phyloP scores from a whole-genome alignment of 805 yeast genomes.

The Wickerhamomyces queroliae region DNA sequence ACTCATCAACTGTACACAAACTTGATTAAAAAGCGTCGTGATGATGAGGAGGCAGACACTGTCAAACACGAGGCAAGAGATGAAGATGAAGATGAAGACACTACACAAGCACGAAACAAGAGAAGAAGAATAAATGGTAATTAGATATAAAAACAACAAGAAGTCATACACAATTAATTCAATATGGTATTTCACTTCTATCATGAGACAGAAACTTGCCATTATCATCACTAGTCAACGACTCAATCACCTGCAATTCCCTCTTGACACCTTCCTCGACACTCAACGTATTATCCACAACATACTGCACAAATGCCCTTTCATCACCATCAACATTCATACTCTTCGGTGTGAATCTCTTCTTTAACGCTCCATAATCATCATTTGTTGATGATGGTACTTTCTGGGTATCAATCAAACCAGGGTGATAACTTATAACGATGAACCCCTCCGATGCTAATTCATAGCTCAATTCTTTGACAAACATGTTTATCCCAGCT shows the following conservation, averaged over 20 bases:
- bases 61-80: neutral
- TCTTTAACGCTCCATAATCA: slow-evolving; percentile 4
- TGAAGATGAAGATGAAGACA: slow-evolving; percentile 2
- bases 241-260: slow-evolving; percentile 12
- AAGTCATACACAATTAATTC: neutral
- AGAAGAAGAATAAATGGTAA: neutral
- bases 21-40: too few species aligned
- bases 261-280: slow-evolving; percentile 12
- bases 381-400: slow-evolving; percentile 5
- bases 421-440: slow-evolving; percentile 25
- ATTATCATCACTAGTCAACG: slow-evolving; percentile 7
- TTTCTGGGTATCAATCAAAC: slow-evolving; percentile 15
- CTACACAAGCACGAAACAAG: neutral
- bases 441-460: slow-evolving; percentile 20
- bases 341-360: slow-evolving; percentile 12
- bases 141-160: neutral
- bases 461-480: slow-evolving; percentile 23
- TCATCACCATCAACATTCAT: too few species aligned
- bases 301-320: slow-evolving; percentile 8
- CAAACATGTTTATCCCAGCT: slow-evolving; percentile 27
- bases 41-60: slow-evolving; percentile 5
- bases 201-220: slow-evolving; percentile 18
- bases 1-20: slow-evolving; percentile 3
- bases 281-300: slow-evolving; percentile 5
- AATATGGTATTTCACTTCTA: slow-evolving; percentile 12